Evolutionary conservation across 139 green algal genomes (phyloP).

Genomic region (Chlorella vulgaris): DNA sequence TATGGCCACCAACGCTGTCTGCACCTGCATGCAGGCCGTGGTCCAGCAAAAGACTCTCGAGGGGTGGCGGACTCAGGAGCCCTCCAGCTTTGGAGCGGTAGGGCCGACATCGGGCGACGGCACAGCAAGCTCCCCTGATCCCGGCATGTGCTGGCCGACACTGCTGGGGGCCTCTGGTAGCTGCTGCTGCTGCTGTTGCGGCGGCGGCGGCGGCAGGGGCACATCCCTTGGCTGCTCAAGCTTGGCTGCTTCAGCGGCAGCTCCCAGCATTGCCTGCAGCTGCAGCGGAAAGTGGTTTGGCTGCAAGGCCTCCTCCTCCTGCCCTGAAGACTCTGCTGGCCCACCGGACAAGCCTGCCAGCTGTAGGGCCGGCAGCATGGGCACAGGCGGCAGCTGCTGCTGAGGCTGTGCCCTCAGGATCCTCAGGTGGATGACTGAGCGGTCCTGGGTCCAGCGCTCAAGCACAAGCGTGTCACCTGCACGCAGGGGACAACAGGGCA

Average conservation of each 20-base stretch:
- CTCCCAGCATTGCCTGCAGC: conserved; percentile 13
- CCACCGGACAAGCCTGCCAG: not conserved
- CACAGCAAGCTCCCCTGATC: no score
- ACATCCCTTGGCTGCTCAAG: not conserved
- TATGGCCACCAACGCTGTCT: no score
- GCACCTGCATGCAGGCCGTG: no score
- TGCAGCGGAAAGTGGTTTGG: not conserved
- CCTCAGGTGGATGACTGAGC: conserved; percentile 38
- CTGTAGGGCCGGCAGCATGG: not conserved
- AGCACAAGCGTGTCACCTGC: conserved; percentile 52
- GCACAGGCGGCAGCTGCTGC: not conserved
- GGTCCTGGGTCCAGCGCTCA: conserved; percentile 51
- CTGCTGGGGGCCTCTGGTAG: no score
- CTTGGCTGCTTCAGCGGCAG: conserved; percentile 3
- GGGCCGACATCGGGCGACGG: no score
- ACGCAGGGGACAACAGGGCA: not conserved
- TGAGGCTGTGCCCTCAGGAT: conserved; percentile 9
- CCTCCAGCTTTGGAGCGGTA: no score
- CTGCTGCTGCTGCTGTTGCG: not conserved
- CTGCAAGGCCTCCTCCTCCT: not conserved
- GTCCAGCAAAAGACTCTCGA: no score
- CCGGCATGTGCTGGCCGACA: no score
- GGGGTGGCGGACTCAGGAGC: no score
- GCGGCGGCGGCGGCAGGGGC: not conserved
- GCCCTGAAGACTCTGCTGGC: not conserved